These are phyloP conservation scores for Acanthamoeba royreba DNA, from an alignment of 208 protist genomes.

Conservation along the genomic window DNA sequence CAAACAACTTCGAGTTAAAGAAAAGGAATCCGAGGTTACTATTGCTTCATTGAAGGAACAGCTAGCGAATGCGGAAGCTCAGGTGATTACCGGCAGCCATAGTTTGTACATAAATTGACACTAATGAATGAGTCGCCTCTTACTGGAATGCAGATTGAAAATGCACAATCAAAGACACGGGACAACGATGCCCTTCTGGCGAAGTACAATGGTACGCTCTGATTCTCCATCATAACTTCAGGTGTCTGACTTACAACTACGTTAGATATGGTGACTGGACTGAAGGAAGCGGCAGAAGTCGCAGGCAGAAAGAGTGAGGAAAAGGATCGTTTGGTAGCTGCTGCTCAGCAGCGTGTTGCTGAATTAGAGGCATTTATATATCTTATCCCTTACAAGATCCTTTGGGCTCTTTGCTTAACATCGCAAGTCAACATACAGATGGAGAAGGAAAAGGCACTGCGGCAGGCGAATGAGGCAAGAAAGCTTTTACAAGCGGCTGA, in stretches of 20 bases:
- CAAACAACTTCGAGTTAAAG: neutral
- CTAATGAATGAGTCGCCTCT: neutral
- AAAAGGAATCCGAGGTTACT: neutral
- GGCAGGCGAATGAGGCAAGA: neutral
- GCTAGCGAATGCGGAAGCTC: neutral
- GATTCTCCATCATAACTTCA: neutral
- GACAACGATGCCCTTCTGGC: neutral
- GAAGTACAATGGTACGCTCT: neutral
- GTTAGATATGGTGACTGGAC: neutral
- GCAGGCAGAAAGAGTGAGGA: neutral
- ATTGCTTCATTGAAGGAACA: neutral
- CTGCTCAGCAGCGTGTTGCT: neutral
- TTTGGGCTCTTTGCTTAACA: neutral
- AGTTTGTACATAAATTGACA: neutral
- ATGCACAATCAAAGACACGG: neutral
- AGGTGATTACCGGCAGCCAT: neutral
- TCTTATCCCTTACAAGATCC: neutral
- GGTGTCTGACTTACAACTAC: neutral
- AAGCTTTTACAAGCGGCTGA: neutral
- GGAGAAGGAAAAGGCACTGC: neutral
- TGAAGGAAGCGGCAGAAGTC: neutral
- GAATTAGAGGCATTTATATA: neutral
- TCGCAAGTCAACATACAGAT: neutral
- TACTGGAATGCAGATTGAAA: neutral
- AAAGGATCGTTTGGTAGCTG: neutral